A percentile compares a stretch with the other conserved stretches of the same genome.
Evolutionary conservation across 345 rosid species (phyloP).

Genomic region (Litchi chinensis): DNA sequence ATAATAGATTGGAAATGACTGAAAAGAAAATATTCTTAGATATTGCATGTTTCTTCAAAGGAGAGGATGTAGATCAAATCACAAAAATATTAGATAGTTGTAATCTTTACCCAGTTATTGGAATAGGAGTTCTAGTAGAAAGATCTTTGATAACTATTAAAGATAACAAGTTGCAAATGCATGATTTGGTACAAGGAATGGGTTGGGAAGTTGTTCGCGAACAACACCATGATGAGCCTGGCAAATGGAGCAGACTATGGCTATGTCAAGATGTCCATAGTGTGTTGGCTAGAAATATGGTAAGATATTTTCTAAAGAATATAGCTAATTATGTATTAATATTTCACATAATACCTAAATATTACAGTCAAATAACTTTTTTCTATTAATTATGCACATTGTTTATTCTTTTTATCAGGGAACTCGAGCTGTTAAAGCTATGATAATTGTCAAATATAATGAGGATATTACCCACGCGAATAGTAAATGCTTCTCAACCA

Average conservation of each 20-base stretch:
- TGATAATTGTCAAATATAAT: neutral
- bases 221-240: conserved; percentile 30
- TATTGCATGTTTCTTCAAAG: neutral
- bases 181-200: conserved; percentile 35
- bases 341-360: too few species aligned
- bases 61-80: neutral
- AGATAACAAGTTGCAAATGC: conserved; percentile 31
- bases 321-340: too few species aligned
- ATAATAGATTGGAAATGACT: neutral
- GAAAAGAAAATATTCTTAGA: neutral
- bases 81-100: conserved; percentile 5
- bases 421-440: conserved; percentile 35
- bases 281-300: conserved; percentile 28
- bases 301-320: neutral
- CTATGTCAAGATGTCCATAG: conserved; percentile 24
- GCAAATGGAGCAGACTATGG: conserved; percentile 38
- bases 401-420: too few species aligned
- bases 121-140: conserved; percentile 11
- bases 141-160: conserved; percentile 26
- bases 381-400: too few species aligned
- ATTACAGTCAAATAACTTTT: too few species aligned
- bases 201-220: neutral
- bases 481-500: conserved; percentile 26
- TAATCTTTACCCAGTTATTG: neutral
- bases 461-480: conserved; percentile 11